phyloP scores from a whole-genome alignment of 768 basidiomycete genomes.

The Podaxis sp. region DNA sequence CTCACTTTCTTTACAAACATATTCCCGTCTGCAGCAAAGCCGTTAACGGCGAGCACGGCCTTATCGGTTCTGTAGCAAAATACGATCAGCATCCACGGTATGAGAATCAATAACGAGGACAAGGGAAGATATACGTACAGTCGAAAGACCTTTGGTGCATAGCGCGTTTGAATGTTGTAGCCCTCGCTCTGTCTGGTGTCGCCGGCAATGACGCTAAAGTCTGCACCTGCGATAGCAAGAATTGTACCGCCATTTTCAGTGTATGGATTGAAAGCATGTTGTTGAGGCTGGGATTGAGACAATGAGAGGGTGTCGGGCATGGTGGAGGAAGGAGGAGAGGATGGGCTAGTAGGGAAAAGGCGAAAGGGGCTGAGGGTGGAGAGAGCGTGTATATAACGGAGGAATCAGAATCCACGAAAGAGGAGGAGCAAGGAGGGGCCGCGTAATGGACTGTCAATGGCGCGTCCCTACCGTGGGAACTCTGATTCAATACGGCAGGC shows the following conservation, averaged over 20 bases:
- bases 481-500: conserved; percentile 19
- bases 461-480: conserved; percentile 42
- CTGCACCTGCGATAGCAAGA: conserved; percentile 90
- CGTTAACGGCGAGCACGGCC: conserved; percentile 92
- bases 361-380: conserved; percentile 24
- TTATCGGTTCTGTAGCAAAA: conserved; percentile 72
- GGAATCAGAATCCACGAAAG: conserved; percentile 20
- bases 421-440: conserved; percentile 34
- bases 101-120: neutral
- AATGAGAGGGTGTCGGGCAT: conserved; percentile 41
- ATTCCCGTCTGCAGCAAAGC: conserved; percentile 96
- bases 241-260: conserved; percentile 94
- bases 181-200: conserved; percentile 97
- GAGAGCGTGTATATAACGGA: conserved; percentile 27
- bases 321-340: conserved; percentile 15
- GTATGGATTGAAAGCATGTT: conserved; percentile 84
- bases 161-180: conserved; percentile 97
- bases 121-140: conserved; percentile 53
- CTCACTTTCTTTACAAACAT: conserved; percentile 97
- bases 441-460: conserved; percentile 41
- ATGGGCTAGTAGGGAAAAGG: conserved; percentile 19
- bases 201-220: conserved; percentile 93
- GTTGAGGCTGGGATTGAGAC: conserved; percentile 40
- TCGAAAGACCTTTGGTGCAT: conserved; percentile 93
- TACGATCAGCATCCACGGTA: conserved; percentile 12